phyloP scores from a whole-genome alignment of 1,284 basidiomycete species.

The Heterobasidion parviporum region DNA sequence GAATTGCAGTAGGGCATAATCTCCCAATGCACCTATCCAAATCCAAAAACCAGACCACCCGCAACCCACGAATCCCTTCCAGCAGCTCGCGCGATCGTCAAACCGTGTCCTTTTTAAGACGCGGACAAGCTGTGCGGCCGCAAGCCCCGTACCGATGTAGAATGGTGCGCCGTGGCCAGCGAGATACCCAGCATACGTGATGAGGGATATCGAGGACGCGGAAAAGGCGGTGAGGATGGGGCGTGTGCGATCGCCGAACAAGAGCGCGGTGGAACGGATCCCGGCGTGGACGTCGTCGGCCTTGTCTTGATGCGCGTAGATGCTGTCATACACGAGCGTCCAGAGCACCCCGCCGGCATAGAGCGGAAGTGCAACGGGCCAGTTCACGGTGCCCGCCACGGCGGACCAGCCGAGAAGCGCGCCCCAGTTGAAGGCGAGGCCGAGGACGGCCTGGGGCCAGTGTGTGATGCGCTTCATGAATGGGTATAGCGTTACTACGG shows the following conservation, averaged over 20 bases:
- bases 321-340: slow-evolving; percentile 96
- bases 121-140: slow-evolving; percentile 74
- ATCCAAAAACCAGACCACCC: slow-evolving; percentile 86
- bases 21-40: slow-evolving; percentile 76
- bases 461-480: slow-evolving; percentile 97
- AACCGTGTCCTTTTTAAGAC: slow-evolving; percentile 79
- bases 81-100: slow-evolving; percentile 77
- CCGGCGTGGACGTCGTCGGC: slow-evolving; percentile 82
- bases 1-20: slow-evolving; percentile 47
- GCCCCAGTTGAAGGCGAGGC: slow-evolving; percentile 98
- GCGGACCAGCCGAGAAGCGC: slow-evolving; percentile 95
- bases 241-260: slow-evolving; percentile 77
- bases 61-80: slow-evolving; percentile 86
- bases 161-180: slow-evolving; percentile 75
- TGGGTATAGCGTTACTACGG: slow-evolving; percentile 86
- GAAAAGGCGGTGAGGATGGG: slow-evolving; percentile 76
- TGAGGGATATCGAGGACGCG: slow-evolving; percentile 62
- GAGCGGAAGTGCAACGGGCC: slow-evolving; percentile 80
- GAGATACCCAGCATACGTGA: slow-evolving; percentile 74
- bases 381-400: slow-evolving; percentile 76
- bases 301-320: slow-evolving; percentile 99
- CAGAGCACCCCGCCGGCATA: slow-evolving; percentile 88
- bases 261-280: slow-evolving; percentile 90
- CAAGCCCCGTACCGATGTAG: slow-evolving; percentile 71
- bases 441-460: slow-evolving; percentile 94